Evolutionary conservation across 2,329 filamentous ascomycete species (phyloP), one percentile per base, ranked within the genome.

Genomic region (Grosmannia clavigera): DNA sequence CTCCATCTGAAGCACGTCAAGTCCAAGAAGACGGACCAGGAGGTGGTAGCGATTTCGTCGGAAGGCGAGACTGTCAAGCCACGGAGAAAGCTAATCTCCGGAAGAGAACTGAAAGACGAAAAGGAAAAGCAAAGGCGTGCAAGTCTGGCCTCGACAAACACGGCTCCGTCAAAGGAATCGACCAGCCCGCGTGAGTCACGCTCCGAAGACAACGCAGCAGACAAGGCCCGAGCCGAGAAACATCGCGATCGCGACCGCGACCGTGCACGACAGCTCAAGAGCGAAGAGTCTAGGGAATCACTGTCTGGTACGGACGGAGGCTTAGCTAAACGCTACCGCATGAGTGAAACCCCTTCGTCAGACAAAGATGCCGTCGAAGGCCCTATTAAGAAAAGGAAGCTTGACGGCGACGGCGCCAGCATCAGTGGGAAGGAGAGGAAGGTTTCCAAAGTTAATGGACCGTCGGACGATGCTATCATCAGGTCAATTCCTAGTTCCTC

Each of bases 51-150:
- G 2, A 71, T 75, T 7, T 82, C 80, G 0, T 84, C 81, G 40
- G 81, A 81, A 66, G 82, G 77, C 2, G 82, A 84, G 67, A 70
- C 78, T 10, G 69, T 75, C 27, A 86, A 85, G 67, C 82, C 83
- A 2, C 74, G 83, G 29, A 76, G 82, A 48, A 87, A 85, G 67
- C 75, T 87, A 12, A 76, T 86, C 25, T 86, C 83, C 0, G 83
- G 83, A 43, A 80, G 78, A 58, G 83, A 86, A 60, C 70, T 85
- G 48, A 81, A 82, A 62, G 80, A 80, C 11, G 81, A 83, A 66
- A 75, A 64, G 46, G 64, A 60, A 59, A 81, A 79, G 68, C 80
- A 83, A 64, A 75, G 82, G 22, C 80, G 83, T 7, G 74, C 79
- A 53, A 85, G 82, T 67, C 72, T 84, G 71, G 77, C 73, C 0